Percentiles rank a stretch among this genome's conserved stretches.
phyloP scores from a whole-genome alignment of 2,329 filamentous ascomycete species.

The Dothideomycetidae sp. region DNA sequence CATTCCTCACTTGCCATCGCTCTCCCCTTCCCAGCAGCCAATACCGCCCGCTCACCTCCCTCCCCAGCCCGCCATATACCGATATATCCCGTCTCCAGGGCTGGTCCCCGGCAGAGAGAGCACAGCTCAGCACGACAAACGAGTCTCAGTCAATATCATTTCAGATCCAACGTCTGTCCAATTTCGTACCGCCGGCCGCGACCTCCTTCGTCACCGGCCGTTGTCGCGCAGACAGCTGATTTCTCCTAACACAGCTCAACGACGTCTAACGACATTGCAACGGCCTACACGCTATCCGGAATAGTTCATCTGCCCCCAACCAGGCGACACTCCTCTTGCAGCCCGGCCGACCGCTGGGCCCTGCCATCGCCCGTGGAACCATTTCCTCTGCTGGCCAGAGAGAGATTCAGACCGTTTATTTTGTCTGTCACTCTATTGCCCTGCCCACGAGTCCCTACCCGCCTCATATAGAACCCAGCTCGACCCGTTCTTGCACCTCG shows the following conservation, averaged over 20 bases:
- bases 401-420: conserved; percentile 7
- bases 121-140: background rate
- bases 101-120: no score
- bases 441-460: conserved; percentile 13
- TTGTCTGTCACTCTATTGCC: conserved; percentile 10
- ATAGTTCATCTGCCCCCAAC: conserved; percentile 11
- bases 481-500: conserved; percentile 14
- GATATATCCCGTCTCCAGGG: background rate
- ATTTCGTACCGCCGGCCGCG: conserved; percentile 9
- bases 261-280: conserved; percentile 7
- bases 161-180: conserved; percentile 8
- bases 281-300: conserved; percentile 10
- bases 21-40: no score
- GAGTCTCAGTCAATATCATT: conserved; percentile 9
- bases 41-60: no score
- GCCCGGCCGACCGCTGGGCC: conserved; percentile 3
- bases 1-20: background rate
- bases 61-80: no score
- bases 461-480: conserved; percentile 17
- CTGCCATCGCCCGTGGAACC: conserved; percentile 10
- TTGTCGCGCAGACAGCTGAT: conserved; percentile 8
- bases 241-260: conserved; percentile 10
- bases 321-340: conserved; percentile 8
- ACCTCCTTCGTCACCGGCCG: conserved; percentile 10
- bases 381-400: conserved; percentile 9